A percentile compares a stretch with the other conserved stretches of the same genome.
phyloP scores from a whole-genome alignment of 352 stramenopile genomes.

The Phytophthora podocarpi region DNA sequence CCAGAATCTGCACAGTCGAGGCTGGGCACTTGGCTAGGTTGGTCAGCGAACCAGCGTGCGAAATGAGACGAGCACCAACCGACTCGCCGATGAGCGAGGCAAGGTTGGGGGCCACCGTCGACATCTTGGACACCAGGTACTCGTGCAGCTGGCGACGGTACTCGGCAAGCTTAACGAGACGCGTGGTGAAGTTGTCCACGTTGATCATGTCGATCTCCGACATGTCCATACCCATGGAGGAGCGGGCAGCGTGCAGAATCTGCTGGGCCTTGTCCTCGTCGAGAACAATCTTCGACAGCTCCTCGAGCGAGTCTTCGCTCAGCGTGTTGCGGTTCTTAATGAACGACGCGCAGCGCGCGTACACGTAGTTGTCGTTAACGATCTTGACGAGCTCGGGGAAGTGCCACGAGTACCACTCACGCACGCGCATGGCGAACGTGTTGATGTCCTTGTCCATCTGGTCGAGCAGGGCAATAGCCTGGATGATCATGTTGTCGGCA shows the following conservation, averaged over 20 bases:
- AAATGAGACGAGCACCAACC: slow-evolving; percentile 99
- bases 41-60: slow-evolving; percentile 98
- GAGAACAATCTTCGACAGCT: slow-evolving; percentile 93
- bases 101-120: slow-evolving; percentile 98
- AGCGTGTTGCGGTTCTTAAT: slow-evolving; percentile 94
- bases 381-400: slow-evolving; percentile 99
- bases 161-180: slow-evolving; percentile 98
- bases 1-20: slow-evolving; percentile 99
- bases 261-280: slow-evolving; percentile 97
- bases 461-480: slow-evolving; percentile 99
- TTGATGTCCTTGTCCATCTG: slow-evolving; percentile 99
- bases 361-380: slow-evolving; percentile 99
- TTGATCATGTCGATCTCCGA: slow-evolving; percentile 99
- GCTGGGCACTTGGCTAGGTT: slow-evolving; percentile 99
- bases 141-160: slow-evolving; percentile 96
- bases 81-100: slow-evolving; percentile 98
- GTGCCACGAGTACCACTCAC: slow-evolving; percentile 99
- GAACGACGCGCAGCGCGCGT: slow-evolving; percentile 96
- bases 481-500: slow-evolving; percentile 99
- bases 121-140: slow-evolving; percentile 98
- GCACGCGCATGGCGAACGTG: slow-evolving; percentile 99
- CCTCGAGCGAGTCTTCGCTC: slow-evolving; percentile 81
- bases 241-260: slow-evolving; percentile 94
- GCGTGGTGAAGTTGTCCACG: slow-evolving; percentile 98
- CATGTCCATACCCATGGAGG: slow-evolving; percentile 99